phyloP scores from a whole-genome alignment of 176 grass and related monocot genomes.

The Stipa capillata region DNA sequence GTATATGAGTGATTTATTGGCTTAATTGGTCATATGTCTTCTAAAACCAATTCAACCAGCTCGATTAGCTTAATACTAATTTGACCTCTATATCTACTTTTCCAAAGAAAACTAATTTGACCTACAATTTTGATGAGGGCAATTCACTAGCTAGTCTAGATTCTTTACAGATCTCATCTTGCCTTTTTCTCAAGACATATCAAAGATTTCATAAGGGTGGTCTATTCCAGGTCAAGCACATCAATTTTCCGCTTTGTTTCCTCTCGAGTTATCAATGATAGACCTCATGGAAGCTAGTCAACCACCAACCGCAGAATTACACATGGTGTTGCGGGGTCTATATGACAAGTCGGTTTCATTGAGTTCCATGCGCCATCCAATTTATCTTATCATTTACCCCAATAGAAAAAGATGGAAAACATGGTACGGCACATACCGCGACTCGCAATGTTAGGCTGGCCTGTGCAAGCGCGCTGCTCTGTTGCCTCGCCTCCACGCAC shows the following conservation, averaged over 20 bases:
- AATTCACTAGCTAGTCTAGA: background rate
- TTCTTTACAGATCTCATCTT: background rate
- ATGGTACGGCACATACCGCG: constrained; percentile 22
- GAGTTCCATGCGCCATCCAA: too few relatives aligned
- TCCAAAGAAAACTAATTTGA: background rate
- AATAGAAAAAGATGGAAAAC: too few relatives aligned
- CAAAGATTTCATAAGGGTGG: background rate
- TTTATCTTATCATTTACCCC: too few relatives aligned
- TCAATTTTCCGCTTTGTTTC: background rate
- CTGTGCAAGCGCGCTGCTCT: background rate
- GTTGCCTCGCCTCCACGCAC: constrained; percentile 19
- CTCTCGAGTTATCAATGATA: background rate
- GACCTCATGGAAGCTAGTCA: background rate
- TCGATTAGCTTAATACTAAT: background rate
- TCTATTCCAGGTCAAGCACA: constrained; percentile 9
- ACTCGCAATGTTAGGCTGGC: constrained; percentile 22
- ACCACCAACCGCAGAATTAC: too few relatives aligned
- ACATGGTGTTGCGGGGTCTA: too few relatives aligned
- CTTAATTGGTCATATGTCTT: background rate
- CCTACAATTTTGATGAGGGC: background rate
- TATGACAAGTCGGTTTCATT: too few relatives aligned
- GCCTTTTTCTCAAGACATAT: background rate
- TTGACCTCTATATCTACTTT: background rate
- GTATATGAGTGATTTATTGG: too few relatives aligned
- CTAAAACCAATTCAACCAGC: constrained; percentile 19